These are phyloP conservation scores for Boletus reticulatus DNA, from an alignment of 768 basidiomycete species.

Conservation along the genomic window DNA sequence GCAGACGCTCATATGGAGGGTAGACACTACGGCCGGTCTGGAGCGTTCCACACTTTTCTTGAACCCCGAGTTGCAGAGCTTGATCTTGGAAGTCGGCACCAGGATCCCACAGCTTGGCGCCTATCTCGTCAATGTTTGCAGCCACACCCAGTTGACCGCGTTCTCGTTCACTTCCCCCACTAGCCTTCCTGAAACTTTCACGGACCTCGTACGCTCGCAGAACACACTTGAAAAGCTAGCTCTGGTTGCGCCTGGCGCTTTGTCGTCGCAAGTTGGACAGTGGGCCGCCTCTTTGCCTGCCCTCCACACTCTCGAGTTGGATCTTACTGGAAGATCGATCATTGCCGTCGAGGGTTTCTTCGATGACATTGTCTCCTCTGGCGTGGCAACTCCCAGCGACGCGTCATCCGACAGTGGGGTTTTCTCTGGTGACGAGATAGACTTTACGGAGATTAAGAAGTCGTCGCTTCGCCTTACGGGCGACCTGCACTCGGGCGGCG, in stretches of 20 bases:
- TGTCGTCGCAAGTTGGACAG: conserved; percentile 66
- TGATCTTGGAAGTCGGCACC: conserved; percentile 61
- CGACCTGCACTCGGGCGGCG: conserved; percentile 52
- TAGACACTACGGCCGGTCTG: conserved; percentile 61
- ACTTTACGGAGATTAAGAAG: conserved; percentile 74
- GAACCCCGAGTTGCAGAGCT: conserved; percentile 54
- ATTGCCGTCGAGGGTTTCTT: conserved; percentile 82
- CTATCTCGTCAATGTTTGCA: conserved; percentile 64
- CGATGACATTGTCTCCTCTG: conserved; percentile 64
- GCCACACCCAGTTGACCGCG: conserved; percentile 58
- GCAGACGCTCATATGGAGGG: conserved; percentile 69
- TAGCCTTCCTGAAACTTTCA: conserved; percentile 68
- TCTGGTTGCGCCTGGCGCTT: conserved; percentile 72
- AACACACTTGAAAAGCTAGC: conserved; percentile 56
- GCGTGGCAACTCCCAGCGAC: conserved; percentile 68
- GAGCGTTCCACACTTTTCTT: conserved; percentile 66
- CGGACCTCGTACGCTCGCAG: conserved; percentile 61
- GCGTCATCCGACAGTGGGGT: conserved; percentile 74
- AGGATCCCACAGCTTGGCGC: conserved; percentile 56
- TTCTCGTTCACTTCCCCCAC: conserved; percentile 72
- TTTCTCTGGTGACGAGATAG: conserved; percentile 74
- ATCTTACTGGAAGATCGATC: conserved; percentile 64
- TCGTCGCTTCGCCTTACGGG: conserved; percentile 63
- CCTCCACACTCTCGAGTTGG: conserved; percentile 64
- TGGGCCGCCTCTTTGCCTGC: conserved; percentile 67